Percentiles rank a stretch among this genome's conserved stretches.
phyloP scores from a whole-genome alignment of 352 stramenopile genomes.

The Phytophthora pinifolia region DNA sequence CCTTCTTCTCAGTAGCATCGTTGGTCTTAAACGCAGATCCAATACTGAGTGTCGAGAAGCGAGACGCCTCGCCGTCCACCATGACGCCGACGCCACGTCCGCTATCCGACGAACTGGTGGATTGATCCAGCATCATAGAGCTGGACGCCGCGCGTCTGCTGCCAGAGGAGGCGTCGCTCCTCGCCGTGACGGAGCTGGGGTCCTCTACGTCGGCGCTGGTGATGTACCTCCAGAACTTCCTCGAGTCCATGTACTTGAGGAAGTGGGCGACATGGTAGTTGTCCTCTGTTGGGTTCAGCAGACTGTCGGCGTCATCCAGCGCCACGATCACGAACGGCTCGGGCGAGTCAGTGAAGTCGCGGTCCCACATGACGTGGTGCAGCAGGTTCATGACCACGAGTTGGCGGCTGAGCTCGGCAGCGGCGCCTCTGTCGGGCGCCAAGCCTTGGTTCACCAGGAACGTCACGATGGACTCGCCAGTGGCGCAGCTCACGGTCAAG shows the following conservation, averaged over 20 bases:
- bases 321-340: constrained; percentile 75
- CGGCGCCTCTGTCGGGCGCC: constrained; percentile 53
- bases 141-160: constrained; percentile 25
- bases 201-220: constrained; percentile 22
- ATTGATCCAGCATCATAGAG: constrained; percentile 16
- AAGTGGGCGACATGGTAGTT: constrained; percentile 77
- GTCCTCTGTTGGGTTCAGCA: constrained; percentile 11
- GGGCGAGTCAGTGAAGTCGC: constrained; percentile 76
- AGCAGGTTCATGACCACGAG: constrained; percentile 84
- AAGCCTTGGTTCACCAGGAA: constrained; percentile 62
- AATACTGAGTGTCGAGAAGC: constrained; percentile 22
- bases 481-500: constrained; percentile 59
- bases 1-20: constrained; percentile 40
- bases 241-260: constrained; percentile 77
- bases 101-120: constrained; percentile 26
- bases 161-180: constrained; percentile 24
- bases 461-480: constrained; percentile 67
- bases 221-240: constrained; percentile 84
- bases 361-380: constrained; percentile 85
- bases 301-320: constrained; percentile 37
- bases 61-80: constrained; percentile 13
- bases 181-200: constrained; percentile 26
- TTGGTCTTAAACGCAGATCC: not conserved
- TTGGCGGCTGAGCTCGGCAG: constrained; percentile 50
- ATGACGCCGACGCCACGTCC: constrained; percentile 14